Evolutionary conservation across 352 stramenopile species (phyloP).

Genomic region (Globisporangium polare): DNA sequence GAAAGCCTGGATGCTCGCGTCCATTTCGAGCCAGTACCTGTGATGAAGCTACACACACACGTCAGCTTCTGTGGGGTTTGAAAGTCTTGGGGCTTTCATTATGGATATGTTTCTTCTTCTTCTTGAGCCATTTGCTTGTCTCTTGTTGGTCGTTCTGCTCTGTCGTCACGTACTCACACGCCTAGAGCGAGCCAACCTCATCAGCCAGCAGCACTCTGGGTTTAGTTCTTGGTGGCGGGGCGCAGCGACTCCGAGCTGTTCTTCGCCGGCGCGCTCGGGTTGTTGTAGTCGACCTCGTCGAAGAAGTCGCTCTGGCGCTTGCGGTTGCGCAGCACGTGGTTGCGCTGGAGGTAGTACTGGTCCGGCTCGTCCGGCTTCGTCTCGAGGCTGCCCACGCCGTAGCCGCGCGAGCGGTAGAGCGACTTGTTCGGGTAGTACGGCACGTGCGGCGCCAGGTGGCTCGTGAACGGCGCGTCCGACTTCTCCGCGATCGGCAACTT

Average conservation of each 20-base stretch:
- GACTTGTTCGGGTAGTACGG: constrained; percentile 77
- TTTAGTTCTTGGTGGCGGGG: constrained; percentile 62
- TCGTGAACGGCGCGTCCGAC: constrained; percentile 67
- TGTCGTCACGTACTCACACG: neutral
- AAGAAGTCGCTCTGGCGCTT: constrained; percentile 61
- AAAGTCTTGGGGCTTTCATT: constrained; percentile 4
- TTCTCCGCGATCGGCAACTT: constrained; percentile 48
- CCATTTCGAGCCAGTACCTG: constrained; percentile 33
- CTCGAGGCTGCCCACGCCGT: constrained; percentile 72
- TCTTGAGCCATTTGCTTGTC: neutral
- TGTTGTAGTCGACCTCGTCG: constrained; percentile 84
- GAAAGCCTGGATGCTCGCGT: constrained; percentile 38
- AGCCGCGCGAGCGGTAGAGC: constrained; percentile 72
- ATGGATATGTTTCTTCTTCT: constrained; percentile 7
- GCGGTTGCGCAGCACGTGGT: constrained; percentile 64
- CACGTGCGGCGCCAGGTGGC: constrained; percentile 60
- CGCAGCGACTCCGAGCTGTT: constrained; percentile 51
- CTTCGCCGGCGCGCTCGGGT: constrained; percentile 40
- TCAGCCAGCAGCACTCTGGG: neutral
- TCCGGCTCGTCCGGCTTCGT: constrained; percentile 59
- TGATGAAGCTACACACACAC: neutral
- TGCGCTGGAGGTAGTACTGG: constrained; percentile 80
- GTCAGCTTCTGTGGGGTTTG: neutral
- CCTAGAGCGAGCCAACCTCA: neutral
- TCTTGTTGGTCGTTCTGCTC: neutral